Percentiles rank a stretch among this genome's conserved stretches.
These are phyloP conservation scores for Beauveria pseudobassiana DNA, from an alignment of 2,329 filamentous ascomycete genomes.

Conservation along the genomic window DNA sequence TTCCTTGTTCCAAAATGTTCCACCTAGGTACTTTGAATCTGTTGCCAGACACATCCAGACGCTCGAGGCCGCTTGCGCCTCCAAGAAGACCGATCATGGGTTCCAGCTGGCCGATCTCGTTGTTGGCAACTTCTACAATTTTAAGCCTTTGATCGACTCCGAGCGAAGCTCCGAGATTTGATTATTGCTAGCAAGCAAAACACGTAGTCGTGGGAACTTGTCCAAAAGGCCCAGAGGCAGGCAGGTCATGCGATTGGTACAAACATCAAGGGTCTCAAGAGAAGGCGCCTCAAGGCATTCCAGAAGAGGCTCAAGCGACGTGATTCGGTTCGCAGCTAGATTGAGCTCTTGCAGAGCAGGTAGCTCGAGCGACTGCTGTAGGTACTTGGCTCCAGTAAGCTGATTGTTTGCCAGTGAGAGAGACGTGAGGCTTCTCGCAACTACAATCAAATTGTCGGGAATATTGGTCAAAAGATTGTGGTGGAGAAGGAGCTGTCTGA, in stretches of 20 bases:
- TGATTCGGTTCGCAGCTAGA: conserved; percentile 66
- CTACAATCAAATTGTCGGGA: conserved; percentile 62
- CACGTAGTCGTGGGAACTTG: conserved; percentile 61
- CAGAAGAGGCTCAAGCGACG: conserved; percentile 58
- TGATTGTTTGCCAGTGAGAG: conserved; percentile 73
- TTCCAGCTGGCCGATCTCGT: conserved; percentile 76
- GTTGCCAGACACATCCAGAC: conserved; percentile 76
- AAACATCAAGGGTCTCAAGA: conserved; percentile 72
- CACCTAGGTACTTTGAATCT: conserved; percentile 81
- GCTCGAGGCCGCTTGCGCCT: conserved; percentile 50
- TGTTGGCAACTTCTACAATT: conserved; percentile 71
- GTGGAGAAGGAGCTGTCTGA: conserved; percentile 59
- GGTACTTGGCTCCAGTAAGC: conserved; percentile 55
- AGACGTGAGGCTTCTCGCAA: conserved; percentile 61
- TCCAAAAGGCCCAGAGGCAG: conserved; percentile 57
- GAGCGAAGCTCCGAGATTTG: conserved; percentile 65
- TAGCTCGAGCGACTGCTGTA: conserved; percentile 60
- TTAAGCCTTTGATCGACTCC: conserved; percentile 65
- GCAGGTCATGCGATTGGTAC: conserved; percentile 68
- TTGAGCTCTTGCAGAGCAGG: conserved; percentile 71
- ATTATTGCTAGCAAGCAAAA: conserved; percentile 73
- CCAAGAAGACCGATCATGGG: conserved; percentile 73
- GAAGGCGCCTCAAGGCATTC: conserved; percentile 62
- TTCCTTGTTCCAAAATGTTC: conserved; percentile 78
- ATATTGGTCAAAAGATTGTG: conserved; percentile 68